Evolutionary conservation across 176 grass and related monocot species (phyloP).

Genomic region (Tillandsia fasciculata): DNA sequence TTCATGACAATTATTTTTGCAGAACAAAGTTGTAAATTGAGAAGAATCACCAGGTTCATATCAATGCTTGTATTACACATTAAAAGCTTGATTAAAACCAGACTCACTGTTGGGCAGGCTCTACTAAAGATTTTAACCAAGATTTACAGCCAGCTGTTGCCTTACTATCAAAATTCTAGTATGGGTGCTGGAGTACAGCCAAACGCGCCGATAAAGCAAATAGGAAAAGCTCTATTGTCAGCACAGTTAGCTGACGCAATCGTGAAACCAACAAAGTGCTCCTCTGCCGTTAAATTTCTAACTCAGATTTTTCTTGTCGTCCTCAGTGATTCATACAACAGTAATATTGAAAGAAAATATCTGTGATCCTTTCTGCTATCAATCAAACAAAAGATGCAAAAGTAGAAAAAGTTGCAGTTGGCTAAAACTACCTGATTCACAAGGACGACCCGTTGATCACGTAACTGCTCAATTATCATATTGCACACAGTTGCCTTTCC

Average conservation of each 20-base stretch:
- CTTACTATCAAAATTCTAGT: neutral
- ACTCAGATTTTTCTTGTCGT: neutral
- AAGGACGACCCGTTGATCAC: conserved; percentile 72
- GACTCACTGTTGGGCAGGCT: neutral
- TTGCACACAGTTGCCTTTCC: conserved; percentile 84
- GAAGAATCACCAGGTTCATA: too few species aligned
- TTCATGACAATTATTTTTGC: too few species aligned
- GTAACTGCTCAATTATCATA: conserved; percentile 93
- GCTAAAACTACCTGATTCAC: conserved; percentile 61
- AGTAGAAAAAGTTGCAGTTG: neutral
- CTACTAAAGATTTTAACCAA: neutral
- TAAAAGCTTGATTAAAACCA: too few species aligned
- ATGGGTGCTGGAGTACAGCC: neutral
- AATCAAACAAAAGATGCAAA: conserved; percentile 1
- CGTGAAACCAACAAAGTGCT: neutral
- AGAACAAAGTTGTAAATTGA: too few species aligned
- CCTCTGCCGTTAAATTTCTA: neutral
- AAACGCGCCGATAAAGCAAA: neutral
- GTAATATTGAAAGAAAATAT: too few species aligned
- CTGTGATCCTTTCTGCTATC: neutral
- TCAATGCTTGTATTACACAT: too few species aligned
- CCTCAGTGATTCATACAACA: too few species aligned
- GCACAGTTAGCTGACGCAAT: neutral
- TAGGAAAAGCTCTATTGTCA: neutral
- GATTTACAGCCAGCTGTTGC: neutral